A percentile compares a stretch with the other conserved stretches of the same genome.
These are phyloP conservation scores for Picea abies DNA, from an alignment of 83 land plant species.

Conservation along the genomic window DNA sequence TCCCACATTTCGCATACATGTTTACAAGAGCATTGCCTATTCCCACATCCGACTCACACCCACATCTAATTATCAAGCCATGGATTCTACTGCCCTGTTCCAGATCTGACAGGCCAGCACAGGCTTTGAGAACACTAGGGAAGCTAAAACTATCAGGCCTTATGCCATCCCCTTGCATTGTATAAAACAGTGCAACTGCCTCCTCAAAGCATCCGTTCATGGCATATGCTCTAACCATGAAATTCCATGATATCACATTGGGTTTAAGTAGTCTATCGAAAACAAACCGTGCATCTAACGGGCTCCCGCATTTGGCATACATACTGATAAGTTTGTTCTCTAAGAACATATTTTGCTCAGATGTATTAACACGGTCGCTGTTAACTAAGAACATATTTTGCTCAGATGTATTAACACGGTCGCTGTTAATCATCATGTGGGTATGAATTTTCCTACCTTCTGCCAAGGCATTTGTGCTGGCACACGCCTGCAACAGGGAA, in stretches of 20 bases:
- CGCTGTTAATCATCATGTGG: constrained; percentile 10
- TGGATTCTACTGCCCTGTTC: constrained; percentile 24
- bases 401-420: neutral
- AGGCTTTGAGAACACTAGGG: constrained; percentile 32
- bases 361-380: neutral
- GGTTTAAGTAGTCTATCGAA: neutral
- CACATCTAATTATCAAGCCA: constrained; percentile 3
- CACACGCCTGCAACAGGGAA: constrained; percentile 18
- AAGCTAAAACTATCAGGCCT: constrained; percentile 26
- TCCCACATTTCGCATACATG: constrained; percentile 30
- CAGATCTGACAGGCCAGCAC: constrained; percentile 15
- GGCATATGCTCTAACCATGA: constrained; percentile 32
- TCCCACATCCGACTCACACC: constrained; percentile 19
- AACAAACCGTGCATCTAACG: constrained; percentile 12
- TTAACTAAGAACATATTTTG: no score
- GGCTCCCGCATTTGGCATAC: constrained; percentile 21
- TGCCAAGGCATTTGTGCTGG: neutral
- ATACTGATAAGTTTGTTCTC: constrained; percentile 23
- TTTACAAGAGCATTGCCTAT: constrained; percentile 26
- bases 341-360: neutral
- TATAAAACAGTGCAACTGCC: constrained; percentile 17
- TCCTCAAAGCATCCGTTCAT: constrained; percentile 19
- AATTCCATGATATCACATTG: constrained; percentile 23
- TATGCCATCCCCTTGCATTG: constrained; percentile 12
- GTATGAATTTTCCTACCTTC: constrained; percentile 20